Conservation (phyloP, 2,329 filamentous ascomycete genomes). For the Ascochyta fabae region DNA sequence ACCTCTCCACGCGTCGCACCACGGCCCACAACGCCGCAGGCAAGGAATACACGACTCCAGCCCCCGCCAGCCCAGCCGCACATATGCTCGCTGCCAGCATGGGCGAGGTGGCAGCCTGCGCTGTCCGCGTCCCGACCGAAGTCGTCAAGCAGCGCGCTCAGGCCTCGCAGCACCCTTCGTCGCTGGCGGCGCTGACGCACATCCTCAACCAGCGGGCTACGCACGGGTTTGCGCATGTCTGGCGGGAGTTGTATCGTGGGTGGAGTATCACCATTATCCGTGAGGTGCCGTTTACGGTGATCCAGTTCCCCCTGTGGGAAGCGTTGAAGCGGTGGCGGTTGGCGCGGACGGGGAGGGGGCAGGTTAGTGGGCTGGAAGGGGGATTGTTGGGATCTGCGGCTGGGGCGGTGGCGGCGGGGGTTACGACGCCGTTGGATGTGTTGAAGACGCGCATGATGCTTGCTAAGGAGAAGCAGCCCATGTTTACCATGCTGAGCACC, state of each 20-base stretch:
- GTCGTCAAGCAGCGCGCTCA: constrained; percentile 97
- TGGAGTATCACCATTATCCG: constrained; percentile 92
- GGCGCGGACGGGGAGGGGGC: constrained; percentile 51
- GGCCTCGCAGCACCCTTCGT: constrained; percentile 79
- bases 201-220: constrained; percentile 62
- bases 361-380: constrained; percentile 76
- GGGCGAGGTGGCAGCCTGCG: constrained; percentile 91
- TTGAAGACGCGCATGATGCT: constrained; percentile 98
- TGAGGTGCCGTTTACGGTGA: constrained; percentile 95
- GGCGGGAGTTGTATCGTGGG: constrained; percentile 87
- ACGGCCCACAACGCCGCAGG: constrained; percentile 36
- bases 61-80: constrained; percentile 42
- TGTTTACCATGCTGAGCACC: constrained; percentile 64
- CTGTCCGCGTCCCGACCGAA: constrained; percentile 91
- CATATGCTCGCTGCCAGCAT: constrained; percentile 87
- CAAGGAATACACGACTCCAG: constrained; percentile 31
- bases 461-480: constrained; percentile 69
- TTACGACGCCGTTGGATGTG: constrained; percentile 94
- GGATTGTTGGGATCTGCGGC: constrained; percentile 83
- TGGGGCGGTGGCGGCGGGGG: constrained; percentile 82
- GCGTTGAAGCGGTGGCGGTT: constrained; percentile 78
- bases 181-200: constrained; percentile 68
- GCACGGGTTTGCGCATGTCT: constrained; percentile 63
- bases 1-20: constrained; percentile 21
- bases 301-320: constrained; percentile 98